These are phyloP conservation scores for Neurospora discreta DNA, from an alignment of 495 filamentous ascomycete genomes.

Conservation along the genomic window DNA sequence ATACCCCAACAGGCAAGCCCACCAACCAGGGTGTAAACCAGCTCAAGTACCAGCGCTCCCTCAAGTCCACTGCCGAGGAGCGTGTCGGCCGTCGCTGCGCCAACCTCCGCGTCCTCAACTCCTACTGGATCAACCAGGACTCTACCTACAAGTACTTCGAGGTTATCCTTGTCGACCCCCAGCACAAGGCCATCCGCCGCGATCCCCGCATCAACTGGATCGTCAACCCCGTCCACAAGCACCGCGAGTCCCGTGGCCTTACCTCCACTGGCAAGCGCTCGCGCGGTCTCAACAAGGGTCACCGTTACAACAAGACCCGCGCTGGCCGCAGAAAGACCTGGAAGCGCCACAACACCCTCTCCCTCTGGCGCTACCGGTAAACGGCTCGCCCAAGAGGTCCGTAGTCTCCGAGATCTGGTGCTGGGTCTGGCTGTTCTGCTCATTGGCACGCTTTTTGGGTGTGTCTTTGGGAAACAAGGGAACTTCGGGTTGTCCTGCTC, in stretches of 20 bases:
- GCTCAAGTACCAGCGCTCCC: conserved; percentile 99
- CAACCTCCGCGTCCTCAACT: conserved; percentile 98
- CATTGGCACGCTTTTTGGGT: neutral
- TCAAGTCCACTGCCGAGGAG: conserved; percentile 95
- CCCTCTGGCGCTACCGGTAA: conserved; percentile 77
- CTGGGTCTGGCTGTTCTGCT: conserved; percentile 17
- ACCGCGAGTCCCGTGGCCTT: conserved; percentile 93
- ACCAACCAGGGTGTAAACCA: conserved; percentile 99
- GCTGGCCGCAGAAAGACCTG: conserved; percentile 96
- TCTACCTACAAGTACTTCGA: conserved; percentile 99
- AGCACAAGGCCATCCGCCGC: conserved; percentile 99
- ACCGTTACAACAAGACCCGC: conserved; percentile 95
- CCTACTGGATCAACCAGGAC: conserved; percentile 99
- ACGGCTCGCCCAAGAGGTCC: conserved; percentile 12
- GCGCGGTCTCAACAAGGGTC: conserved; percentile 96
- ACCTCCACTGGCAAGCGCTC: conserved; percentile 98
- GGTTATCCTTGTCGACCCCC: conserved; percentile 97
- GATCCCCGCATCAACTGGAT: conserved; percentile 99
- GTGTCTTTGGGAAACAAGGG: neutral
- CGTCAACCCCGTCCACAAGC: conserved; percentile 98
- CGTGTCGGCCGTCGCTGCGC: conserved; percentile 97
- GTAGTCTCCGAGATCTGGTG: conserved; percentile 2
- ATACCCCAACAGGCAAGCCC: conserved; percentile 65
- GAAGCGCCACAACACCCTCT: conserved; percentile 98
- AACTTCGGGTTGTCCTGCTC: neutral